A percentile compares a stretch with the other conserved stretches of the same genome.
phyloP scores from a whole-genome alignment of 1,139 yeast species.

The Hansenula sp. region DNA sequence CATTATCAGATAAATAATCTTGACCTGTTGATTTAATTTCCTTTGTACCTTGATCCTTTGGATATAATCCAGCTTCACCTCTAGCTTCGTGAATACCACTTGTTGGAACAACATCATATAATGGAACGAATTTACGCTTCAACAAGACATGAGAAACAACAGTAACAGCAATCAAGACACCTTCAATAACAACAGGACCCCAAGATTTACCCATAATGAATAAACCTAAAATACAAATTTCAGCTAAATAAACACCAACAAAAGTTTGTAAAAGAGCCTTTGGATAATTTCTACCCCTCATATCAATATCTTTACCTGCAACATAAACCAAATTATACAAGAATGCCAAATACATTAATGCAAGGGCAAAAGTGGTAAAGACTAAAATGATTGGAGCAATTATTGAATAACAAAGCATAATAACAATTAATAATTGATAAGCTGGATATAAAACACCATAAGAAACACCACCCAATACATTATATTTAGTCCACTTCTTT shows the following conservation, averaged over 20 bases:
- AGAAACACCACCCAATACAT: conserved; percentile 41
- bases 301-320: conserved; percentile 47
- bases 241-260: conserved; percentile 63
- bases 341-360: conserved; percentile 57
- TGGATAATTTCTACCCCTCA: conserved; percentile 66
- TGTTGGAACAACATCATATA: conserved; percentile 69
- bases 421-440: conserved; percentile 66
- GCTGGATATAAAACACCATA: conserved; percentile 82
- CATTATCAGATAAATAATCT: conserved; percentile 9
- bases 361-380: conserved; percentile 58
- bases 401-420: conserved; percentile 69
- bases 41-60: conserved; percentile 59
- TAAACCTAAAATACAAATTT: conserved; percentile 60
- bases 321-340: conserved; percentile 57
- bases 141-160: conserved; percentile 52
- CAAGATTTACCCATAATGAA: conserved; percentile 69
- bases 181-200: conserved; percentile 70
- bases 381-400: conserved; percentile 73
- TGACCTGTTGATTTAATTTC: conserved; percentile 56
- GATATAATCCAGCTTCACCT: conserved; percentile 41
- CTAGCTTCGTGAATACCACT: conserved; percentile 62
- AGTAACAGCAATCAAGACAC: conserved; percentile 46
- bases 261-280: conserved; percentile 63
- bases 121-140: conserved; percentile 54
- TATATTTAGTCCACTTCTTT: conserved; percentile 50